phyloP scores from a whole-genome alignment of 768 basidiomycete species.

The Suillus discolor region DNA sequence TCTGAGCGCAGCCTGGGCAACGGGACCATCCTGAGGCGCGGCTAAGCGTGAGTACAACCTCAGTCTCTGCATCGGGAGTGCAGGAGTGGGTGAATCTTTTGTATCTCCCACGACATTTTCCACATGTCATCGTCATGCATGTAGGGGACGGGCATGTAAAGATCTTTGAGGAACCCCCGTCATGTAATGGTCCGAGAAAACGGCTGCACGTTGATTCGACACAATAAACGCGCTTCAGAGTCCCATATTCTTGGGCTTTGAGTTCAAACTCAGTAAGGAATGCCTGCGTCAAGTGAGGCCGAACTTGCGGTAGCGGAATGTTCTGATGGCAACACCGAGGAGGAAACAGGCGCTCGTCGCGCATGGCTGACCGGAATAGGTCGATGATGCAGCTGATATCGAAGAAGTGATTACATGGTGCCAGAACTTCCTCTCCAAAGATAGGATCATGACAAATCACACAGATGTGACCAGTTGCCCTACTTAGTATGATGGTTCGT shows the following conservation, averaged over 20 bases:
- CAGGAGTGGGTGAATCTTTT: constrained; percentile 29
- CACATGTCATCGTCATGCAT: constrained; percentile 28
- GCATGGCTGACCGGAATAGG: constrained; percentile 36
- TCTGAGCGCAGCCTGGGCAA: constrained; percentile 40
- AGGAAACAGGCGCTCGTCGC: constrained; percentile 43
- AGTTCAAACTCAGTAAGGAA: constrained; percentile 25
- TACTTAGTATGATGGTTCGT: constrained; percentile 3
- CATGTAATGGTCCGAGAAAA: constrained; percentile 36
- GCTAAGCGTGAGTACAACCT: constrained; percentile 30
- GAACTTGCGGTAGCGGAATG: constrained; percentile 30
- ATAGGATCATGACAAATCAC: constrained; percentile 39
- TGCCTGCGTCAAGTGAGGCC: constrained; percentile 23
- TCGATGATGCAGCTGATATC: constrained; percentile 34
- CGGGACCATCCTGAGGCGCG: constrained; percentile 36
- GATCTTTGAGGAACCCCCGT: constrained; percentile 25
- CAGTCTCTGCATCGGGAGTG: constrained; percentile 25
- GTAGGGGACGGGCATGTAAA: constrained; percentile 24
- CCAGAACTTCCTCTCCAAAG: constrained; percentile 24
- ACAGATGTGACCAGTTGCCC: constrained; percentile 32
- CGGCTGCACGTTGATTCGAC: constrained; percentile 34
- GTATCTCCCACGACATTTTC: constrained; percentile 27
- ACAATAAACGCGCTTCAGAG: constrained; percentile 41
- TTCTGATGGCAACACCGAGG: constrained; percentile 40
- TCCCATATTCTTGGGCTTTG: constrained; percentile 33
- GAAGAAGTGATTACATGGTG: constrained; percentile 39